These are phyloP conservation scores for Viola odorata DNA, from an alignment of 345 rosid genomes.

Conservation along the genomic window DNA sequence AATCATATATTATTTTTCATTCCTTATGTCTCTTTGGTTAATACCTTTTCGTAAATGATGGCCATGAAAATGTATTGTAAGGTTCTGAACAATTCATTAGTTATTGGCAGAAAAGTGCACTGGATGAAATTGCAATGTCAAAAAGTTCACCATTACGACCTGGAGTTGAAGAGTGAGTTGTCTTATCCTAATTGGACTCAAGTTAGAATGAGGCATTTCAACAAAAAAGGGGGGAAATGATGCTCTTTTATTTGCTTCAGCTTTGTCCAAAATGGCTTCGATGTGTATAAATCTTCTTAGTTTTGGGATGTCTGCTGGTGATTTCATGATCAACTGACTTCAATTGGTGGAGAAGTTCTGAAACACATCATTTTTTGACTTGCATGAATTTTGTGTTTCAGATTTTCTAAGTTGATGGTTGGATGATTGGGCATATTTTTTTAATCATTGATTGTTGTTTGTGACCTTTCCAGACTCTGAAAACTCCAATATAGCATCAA, in stretches of 20 bases:
- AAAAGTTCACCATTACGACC: conserved; percentile 70
- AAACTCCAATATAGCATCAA: too few relatives aligned
- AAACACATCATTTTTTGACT: too few relatives aligned
- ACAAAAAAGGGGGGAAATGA: not conserved
- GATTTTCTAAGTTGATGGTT: too few relatives aligned
- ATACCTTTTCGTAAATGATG: not conserved
- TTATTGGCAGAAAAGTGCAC: conserved; percentile 67
- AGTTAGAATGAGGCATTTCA: not conserved
- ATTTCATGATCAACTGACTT: not conserved
- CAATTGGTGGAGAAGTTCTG: too few relatives aligned
- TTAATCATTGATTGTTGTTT: too few relatives aligned
- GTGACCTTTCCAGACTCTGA: too few relatives aligned
- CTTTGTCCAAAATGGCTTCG: not conserved
- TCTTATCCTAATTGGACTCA: conserved; percentile 8
- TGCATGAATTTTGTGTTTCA: too few relatives aligned
- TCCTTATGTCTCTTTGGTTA: not conserved
- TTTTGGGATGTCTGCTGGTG: not conserved
- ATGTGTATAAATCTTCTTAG: not conserved
- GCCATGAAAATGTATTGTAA: conserved; percentile 1
- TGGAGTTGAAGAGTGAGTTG: conserved; percentile 75
- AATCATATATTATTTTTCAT: not conserved
- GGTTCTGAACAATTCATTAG: conserved; percentile 17
- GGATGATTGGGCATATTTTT: too few relatives aligned
- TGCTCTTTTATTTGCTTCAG: not conserved
- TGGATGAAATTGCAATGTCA: conserved; percentile 60